These are phyloP conservation scores for Digitaria exilis DNA, from an alignment of 202 grass and related monocot genomes.

Conservation along the genomic window DNA sequence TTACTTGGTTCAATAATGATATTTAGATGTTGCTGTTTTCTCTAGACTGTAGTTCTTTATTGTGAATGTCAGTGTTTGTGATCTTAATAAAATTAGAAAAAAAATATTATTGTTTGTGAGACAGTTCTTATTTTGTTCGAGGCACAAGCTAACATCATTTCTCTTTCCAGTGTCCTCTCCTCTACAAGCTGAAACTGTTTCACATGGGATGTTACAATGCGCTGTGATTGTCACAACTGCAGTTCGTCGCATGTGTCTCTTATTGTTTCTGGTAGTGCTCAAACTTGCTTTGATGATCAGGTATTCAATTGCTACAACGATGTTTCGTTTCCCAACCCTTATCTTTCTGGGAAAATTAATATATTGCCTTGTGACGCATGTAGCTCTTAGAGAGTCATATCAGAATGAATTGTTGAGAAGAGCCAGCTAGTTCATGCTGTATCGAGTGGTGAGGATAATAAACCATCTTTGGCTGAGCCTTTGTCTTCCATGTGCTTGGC, in stretches of 20 bases:
- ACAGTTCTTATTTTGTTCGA: constrained; percentile 6
- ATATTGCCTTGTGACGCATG: neutral
- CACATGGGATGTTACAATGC: constrained; percentile 67
- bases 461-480: constrained; percentile 39
- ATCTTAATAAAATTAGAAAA: neutral
- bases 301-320: constrained; percentile 29
- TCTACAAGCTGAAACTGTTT: constrained; percentile 56
- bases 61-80: neutral
- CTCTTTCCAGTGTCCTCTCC: constrained; percentile 55
- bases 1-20: neutral
- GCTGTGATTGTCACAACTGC: constrained; percentile 68
- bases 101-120: neutral
- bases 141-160: constrained; percentile 18
- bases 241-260: constrained; percentile 63
- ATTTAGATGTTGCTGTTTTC: neutral
- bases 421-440: constrained; percentile 58
- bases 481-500: constrained; percentile 61
- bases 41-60: constrained; percentile 17
- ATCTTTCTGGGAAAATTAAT: constrained; percentile 26
- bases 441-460: constrained; percentile 26
- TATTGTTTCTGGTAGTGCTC: constrained; percentile 62
- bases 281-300: constrained; percentile 72
- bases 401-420: constrained; percentile 70
- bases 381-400: constrained; percentile 69
- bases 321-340: neutral